Evolutionary conservation across 495 filamentous ascomycete genomes (phyloP).

Genomic region (Parathielavia hyrcaniae): DNA sequence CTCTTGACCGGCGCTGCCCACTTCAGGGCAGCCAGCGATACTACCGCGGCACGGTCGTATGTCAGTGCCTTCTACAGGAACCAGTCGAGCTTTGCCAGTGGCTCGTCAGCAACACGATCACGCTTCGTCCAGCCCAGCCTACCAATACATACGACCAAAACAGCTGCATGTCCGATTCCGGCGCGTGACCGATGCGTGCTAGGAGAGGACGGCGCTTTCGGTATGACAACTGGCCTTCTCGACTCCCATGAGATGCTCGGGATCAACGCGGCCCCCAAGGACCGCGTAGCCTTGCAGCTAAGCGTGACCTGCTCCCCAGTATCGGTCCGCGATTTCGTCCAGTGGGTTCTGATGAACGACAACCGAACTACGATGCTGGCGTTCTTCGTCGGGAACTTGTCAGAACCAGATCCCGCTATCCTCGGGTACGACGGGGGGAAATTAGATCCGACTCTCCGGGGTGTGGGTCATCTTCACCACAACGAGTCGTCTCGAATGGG

Average conservation of each 20-base stretch:
- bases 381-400: too few species aligned
- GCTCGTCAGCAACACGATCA: neutral
- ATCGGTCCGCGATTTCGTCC: too few species aligned
- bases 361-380: too few species aligned
- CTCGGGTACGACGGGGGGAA: too few species aligned
- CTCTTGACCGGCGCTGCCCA: too few species aligned
- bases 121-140: neutral
- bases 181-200: neutral
- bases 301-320: neutral
- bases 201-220: neutral
- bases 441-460: too few species aligned
- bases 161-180: neutral
- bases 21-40: neutral
- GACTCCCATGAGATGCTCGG: neutral
- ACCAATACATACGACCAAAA: neutral
- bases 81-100: too few species aligned
- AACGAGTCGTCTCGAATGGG: too few species aligned
- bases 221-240: neutral
- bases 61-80: neutral
- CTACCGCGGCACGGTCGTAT: neutral
- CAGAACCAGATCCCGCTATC: too few species aligned
- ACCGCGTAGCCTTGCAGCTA: neutral
- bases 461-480: too few species aligned
- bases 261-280: neutral
- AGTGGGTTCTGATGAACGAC: too few species aligned